phyloP scores from a whole-genome alignment of 495 filamentous ascomycete species.

The Chaetomium tenue region DNA sequence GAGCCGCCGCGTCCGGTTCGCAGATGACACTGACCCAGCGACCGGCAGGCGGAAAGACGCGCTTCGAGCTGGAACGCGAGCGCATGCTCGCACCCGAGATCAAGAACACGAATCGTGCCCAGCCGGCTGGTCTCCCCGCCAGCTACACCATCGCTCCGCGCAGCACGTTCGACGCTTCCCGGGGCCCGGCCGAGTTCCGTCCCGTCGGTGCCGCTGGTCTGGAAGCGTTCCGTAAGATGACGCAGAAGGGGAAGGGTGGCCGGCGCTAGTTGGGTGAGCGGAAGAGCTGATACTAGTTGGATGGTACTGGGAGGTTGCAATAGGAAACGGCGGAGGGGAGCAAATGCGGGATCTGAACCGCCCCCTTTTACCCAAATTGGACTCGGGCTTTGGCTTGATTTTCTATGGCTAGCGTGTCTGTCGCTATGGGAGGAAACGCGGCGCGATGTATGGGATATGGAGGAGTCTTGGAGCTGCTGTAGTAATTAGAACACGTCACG shows the following conservation, averaged over 20 bases:
- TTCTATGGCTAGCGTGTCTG: no score
- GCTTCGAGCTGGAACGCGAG: conserved; percentile 63
- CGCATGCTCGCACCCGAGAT: conserved; percentile 67
- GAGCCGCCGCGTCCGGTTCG: conserved; percentile 38
- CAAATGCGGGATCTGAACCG: not conserved
- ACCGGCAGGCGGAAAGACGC: conserved; percentile 41
- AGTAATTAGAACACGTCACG: no score
- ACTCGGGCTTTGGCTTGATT: not conserved
- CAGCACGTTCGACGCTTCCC: conserved; percentile 52
- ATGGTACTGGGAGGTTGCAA: not conserved
- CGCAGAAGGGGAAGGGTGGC: conserved; percentile 60
- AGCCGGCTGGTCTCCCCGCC: conserved; percentile 63
- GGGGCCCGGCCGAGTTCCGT: conserved; percentile 42
- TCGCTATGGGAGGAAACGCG: no score
- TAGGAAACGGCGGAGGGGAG: not conserved
- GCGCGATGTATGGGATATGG: no score
- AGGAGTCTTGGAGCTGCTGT: no score
- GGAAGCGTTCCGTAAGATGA: conserved; percentile 81
- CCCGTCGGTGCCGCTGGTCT: conserved; percentile 71
- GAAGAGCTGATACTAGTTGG: no score
- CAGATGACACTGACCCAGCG: conserved; percentile 49
- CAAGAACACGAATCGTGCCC: conserved; percentile 68
- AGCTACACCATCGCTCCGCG: conserved; percentile 80
- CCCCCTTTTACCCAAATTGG: not conserved
- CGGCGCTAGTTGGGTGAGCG: conserved; percentile 32